These are phyloP conservation scores for Thielaviopsis ethacetica DNA, from an alignment of 2,329 filamentous ascomycete species.

Conservation along the genomic window DNA sequence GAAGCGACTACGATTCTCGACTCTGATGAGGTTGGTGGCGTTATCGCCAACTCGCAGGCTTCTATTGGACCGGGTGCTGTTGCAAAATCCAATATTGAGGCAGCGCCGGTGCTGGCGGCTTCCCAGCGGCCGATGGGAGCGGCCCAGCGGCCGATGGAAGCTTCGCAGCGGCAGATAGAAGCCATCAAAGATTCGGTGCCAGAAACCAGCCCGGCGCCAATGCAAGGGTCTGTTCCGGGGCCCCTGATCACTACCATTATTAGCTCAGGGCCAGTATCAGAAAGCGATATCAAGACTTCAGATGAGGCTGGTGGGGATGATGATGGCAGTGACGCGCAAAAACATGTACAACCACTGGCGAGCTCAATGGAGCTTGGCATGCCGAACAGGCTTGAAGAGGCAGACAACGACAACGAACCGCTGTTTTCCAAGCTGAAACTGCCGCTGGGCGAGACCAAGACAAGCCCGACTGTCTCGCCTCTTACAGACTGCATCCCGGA, in stretches of 20 bases:
- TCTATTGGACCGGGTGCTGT: background rate
- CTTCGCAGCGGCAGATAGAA: background rate
- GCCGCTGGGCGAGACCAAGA: background rate
- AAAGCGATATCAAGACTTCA: background rate
- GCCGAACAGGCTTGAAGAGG: background rate
- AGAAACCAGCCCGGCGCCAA: slow-evolving; percentile 8
- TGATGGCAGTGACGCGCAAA: background rate
- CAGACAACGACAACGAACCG: background rate
- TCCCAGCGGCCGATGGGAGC: background rate
- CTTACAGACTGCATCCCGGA: slow-evolving; percentile 6
- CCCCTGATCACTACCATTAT: background rate
- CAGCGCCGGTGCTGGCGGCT: background rate
- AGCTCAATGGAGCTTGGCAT: background rate
- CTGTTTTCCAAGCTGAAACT: slow-evolving; percentile 5
- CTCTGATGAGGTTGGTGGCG: background rate
- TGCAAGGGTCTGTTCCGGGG: background rate
- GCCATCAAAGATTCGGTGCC: slow-evolving; percentile 6
- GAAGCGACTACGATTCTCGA: slow-evolving; percentile 1
- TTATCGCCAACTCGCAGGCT: slow-evolving; percentile 7
- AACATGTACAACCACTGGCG: background rate
- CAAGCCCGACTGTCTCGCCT: slow-evolving; percentile 9
- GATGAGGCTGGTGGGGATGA: background rate
- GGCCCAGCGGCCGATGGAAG: no score
- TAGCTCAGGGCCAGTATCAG: background rate
- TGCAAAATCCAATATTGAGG: slow-evolving; percentile 1